Conservation (phyloP, 2,329 filamentous ascomycete genomes). For the Lachnellula subtilissima region DNA sequence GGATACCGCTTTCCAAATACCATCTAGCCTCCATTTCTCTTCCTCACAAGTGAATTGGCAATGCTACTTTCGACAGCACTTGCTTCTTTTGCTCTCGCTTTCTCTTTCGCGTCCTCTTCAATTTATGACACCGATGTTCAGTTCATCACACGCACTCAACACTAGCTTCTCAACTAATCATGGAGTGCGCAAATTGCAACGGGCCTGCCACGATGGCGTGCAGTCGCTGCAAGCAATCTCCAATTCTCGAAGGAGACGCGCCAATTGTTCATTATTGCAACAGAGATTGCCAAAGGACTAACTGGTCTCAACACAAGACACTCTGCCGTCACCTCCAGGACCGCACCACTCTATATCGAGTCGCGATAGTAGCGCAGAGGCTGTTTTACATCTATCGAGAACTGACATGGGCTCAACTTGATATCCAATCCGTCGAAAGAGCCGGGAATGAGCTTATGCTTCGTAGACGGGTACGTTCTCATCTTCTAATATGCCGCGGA, state of each 20-base stretch:
- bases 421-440: not conserved
- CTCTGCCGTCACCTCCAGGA: not conserved
- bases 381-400: slow-evolving; percentile 3
- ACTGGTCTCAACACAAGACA: not conserved
- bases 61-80: too few species aligned
- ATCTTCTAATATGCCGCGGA: not conserved
- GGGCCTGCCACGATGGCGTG: not conserved
- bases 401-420: not conserved
- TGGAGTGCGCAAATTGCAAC: slow-evolving; percentile 1
- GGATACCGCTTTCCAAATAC: too few species aligned
- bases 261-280: not conserved
- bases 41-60: too few species aligned
- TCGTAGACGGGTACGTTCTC: not conserved
- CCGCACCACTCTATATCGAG: not conserved
- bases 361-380: not conserved
- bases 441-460: not conserved
- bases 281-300: not conserved
- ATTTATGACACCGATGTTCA: too few species aligned
- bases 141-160: not conserved
- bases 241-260: not conserved
- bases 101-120: too few species aligned
- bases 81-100: too few species aligned
- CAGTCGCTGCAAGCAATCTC: not conserved
- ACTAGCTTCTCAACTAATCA: not conserved
- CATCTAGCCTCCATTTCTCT: too few species aligned